Evolutionary conservation across 2,329 filamentous ascomycete species (phyloP).

Genomic region (Grosmannia serpens): DNA sequence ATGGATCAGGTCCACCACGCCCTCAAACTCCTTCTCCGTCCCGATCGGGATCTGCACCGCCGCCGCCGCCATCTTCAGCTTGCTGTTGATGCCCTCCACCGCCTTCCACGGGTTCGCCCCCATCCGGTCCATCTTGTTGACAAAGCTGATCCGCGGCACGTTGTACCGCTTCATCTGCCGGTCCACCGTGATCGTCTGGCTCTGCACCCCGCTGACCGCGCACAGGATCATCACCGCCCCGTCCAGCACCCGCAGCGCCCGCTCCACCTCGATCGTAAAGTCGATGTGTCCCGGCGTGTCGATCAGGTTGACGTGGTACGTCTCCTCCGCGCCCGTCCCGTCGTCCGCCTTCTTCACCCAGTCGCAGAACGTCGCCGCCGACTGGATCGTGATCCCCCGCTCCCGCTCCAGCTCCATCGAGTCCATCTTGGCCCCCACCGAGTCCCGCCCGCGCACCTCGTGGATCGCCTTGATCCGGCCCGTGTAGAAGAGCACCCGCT

Average conservation of each 20-base stretch:
- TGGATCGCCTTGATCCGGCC: slow-evolving; percentile 95
- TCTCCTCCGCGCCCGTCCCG: slow-evolving; percentile 64
- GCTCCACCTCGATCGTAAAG: slow-evolving; percentile 97
- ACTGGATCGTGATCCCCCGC: slow-evolving; percentile 98
- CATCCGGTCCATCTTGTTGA: slow-evolving; percentile 99
- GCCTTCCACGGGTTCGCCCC: slow-evolving; percentile 97
- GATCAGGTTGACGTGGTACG: slow-evolving; percentile 96
- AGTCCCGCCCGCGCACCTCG: slow-evolving; percentile 89
- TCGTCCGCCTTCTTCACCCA: slow-evolving; percentile 68
- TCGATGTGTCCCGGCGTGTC: slow-evolving; percentile 98
- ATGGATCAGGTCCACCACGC: slow-evolving; percentile 81
- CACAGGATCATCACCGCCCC: slow-evolving; percentile 98
- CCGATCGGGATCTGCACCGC: slow-evolving; percentile 94
- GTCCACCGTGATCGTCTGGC: slow-evolving; percentile 95
- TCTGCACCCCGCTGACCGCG: slow-evolving; percentile 93
- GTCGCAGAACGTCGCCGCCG: slow-evolving; percentile 93
- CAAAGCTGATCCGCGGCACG: slow-evolving; percentile 85
- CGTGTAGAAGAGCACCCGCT: slow-evolving; percentile 96
- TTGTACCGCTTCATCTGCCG: slow-evolving; percentile 98
- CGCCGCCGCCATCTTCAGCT: slow-evolving; percentile 85
- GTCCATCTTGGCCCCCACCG: slow-evolving; percentile 98
- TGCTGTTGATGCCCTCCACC: slow-evolving; percentile 93
- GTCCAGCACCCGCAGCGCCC: slow-evolving; percentile 86
- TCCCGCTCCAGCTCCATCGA: slow-evolving; percentile 98
- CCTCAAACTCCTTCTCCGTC: slow-evolving; percentile 79